Base-by-base conservation (phyloP, 176 grass and related monocot species). In the Oryza meridionalis region DNA sequence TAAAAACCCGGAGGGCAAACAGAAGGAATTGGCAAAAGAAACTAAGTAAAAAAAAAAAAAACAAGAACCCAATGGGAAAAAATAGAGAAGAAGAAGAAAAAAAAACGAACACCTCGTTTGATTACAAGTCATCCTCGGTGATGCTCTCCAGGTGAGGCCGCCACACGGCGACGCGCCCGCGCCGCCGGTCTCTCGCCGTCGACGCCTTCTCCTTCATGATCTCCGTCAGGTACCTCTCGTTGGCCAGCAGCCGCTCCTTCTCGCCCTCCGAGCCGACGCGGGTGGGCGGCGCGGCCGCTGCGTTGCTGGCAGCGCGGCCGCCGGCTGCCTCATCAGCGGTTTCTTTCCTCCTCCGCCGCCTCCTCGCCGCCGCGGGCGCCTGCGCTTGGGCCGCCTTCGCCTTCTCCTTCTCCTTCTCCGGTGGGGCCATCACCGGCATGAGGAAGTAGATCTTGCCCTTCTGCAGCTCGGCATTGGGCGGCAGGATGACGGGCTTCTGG, bases 381-480 rank as follows among this genome's bases (percentile, higher is more conserved):
- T 62, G 45, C 8, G 45, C 33, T 17, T 75, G 19, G 25, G 72
- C 47, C 35, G 35, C 35, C 29, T 31, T 31, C 33, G 33, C 4
- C 9, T 62, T 62, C 58, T 8, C 21, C 58, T 62, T 62, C 58
- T 62, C n/a, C 58, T 62, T 62, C 58, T 22, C 82, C 14, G 94
- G 59, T 27, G 76, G 46, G 10, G 87, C 25, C 58, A 87, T 87
- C 69, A 92, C 91, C 7, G 93, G 93, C 71, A 96, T 80, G 61
- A 99, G 89, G 77, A 99, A 99, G 85, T 99, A 99, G 67, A 99
- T 99, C 81, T 99, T 96, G 46, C 97, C 97, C 44, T 69, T 96
- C 78, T 92, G 91, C 72, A 99, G 90, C 84, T 99, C 93, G 17
- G 97, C 97, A 81, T 81, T 90, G 22, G 97, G 93, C 51, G 97